These are phyloP conservation scores for Coniosporium tulheliwenetii DNA, from an alignment of 2,329 filamentous ascomycete species.

Conservation along the genomic window DNA sequence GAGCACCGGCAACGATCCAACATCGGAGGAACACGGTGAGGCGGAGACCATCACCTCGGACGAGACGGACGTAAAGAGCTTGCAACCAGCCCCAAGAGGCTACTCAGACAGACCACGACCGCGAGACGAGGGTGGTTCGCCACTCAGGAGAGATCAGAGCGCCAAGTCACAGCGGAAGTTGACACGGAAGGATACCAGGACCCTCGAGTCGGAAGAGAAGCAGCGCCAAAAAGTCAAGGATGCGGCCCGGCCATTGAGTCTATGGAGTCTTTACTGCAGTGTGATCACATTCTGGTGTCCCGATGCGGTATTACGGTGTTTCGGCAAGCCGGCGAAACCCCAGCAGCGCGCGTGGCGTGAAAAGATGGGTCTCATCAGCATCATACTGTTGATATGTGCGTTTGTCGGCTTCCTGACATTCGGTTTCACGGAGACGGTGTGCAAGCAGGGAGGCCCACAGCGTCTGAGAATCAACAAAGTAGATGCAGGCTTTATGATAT, in stretches of 20 bases:
- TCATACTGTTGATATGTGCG: slow-evolving; percentile 76
- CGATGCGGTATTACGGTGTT: slow-evolving; percentile 68
- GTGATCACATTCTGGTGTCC: slow-evolving; percentile 92
- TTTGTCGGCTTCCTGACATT: slow-evolving; percentile 94
- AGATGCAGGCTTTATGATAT: slow-evolving; percentile 75
- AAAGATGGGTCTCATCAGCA: slow-evolving; percentile 91
- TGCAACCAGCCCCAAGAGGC: slow-evolving; percentile 26
- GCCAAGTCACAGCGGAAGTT: slow-evolving; percentile 41
- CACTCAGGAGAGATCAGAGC: slow-evolving; percentile 6
- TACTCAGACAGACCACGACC: slow-evolving; percentile 4
- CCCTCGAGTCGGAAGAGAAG: slow-evolving; percentile 43
- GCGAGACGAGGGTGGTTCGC: slow-evolving; percentile 23
- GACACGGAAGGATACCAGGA: slow-evolving; percentile 44
- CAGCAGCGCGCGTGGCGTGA: slow-evolving; percentile 92
- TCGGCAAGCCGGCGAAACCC: slow-evolving; percentile 69
- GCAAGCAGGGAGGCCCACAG: slow-evolving; percentile 47
- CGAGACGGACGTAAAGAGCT: slow-evolving; percentile 38
- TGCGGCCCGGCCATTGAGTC: slow-evolving; percentile 59
- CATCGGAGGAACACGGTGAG: slow-evolving; percentile 52
- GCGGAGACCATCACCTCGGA: slow-evolving; percentile 45
- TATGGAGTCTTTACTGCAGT: slow-evolving; percentile 93
- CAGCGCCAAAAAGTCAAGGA: slow-evolving; percentile 43
- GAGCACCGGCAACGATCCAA: slow-evolving; percentile 79
- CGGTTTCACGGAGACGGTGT: slow-evolving; percentile 83
- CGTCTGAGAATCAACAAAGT: slow-evolving; percentile 76